A percentile compares a stretch with the other conserved stretches of the same genome.
Conservation (phyloP, 1,284 basidiomycete genomes). For the Chalciporus piperatoides region DNA sequence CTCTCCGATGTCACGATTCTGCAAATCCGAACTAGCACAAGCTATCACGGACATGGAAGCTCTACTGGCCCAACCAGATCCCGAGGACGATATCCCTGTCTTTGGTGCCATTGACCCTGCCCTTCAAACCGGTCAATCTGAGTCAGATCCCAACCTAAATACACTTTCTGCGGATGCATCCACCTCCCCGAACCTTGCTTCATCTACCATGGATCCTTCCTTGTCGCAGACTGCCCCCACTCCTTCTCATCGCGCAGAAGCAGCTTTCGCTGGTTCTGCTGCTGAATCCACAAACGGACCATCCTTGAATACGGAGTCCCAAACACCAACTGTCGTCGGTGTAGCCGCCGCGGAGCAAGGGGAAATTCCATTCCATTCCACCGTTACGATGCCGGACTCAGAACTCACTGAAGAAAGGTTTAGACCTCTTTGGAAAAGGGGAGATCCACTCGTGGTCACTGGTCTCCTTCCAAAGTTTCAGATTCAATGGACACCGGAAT, state of each 20-base stretch:
- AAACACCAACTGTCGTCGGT: slow-evolving; percentile 16
- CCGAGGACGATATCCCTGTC: slow-evolving; percentile 21
- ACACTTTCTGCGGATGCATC: slow-evolving; percentile 10
- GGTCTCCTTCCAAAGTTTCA: slow-evolving; percentile 59
- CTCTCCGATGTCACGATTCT: slow-evolving; percentile 78
- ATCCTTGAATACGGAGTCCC: slow-evolving; percentile 1
- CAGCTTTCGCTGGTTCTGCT: neutral
- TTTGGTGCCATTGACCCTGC: slow-evolving; percentile 24
- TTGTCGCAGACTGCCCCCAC: neutral
- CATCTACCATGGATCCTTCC: slow-evolving; percentile 1
- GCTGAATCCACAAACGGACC: slow-evolving; percentile 11
- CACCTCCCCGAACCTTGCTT: slow-evolving; percentile 4
- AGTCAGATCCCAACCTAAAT: slow-evolving; percentile 8
- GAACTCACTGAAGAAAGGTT: slow-evolving; percentile 63
- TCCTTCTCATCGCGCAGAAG: slow-evolving; percentile 11
- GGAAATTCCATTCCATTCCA: slow-evolving; percentile 42
- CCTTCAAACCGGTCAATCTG: slow-evolving; percentile 19
- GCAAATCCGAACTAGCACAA: slow-evolving; percentile 57
- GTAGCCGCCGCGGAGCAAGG: slow-evolving; percentile 18
- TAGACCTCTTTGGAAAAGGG: slow-evolving; percentile 65
- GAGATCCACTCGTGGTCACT: slow-evolving; percentile 75
- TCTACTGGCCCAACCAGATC: slow-evolving; percentile 39
- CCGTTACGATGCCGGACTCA: slow-evolving; percentile 44
- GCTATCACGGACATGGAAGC: slow-evolving; percentile 66
- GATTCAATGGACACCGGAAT: slow-evolving; percentile 76